Percentiles rank a stretch among this genome's conserved stretches.
These are phyloP conservation scores for Chlamydomonas applanata DNA, from an alignment of 139 green algal genomes.

Conservation along the genomic window DNA sequence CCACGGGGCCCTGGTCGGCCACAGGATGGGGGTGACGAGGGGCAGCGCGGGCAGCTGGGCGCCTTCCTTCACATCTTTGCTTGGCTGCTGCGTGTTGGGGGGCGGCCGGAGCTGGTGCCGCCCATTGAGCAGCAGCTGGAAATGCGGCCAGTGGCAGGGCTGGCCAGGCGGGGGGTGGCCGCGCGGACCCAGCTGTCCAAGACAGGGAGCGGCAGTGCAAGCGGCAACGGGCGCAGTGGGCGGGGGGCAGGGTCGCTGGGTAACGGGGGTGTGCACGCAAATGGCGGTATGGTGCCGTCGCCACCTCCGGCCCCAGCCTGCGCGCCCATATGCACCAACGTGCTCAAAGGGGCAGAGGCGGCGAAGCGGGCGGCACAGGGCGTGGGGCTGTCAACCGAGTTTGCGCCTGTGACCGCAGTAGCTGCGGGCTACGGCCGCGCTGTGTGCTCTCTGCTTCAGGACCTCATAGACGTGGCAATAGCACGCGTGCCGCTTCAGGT, in stretches of 20 bases:
- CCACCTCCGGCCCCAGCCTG: neutral
- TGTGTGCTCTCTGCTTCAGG: slow-evolving; percentile 36
- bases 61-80: slow-evolving; percentile 27
- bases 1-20: neutral
- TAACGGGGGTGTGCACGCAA: neutral
- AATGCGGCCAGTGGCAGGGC: neutral
- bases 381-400: slow-evolving; percentile 35
- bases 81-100: slow-evolving; percentile 33
- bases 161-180: too few species aligned
- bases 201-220: neutral
- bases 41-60: slow-evolving; percentile 49
- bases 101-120: slow-evolving; percentile 11
- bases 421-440: slow-evolving; percentile 33
- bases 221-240: too few species aligned
- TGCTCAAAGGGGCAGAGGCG: slow-evolving; percentile 42
- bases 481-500: neutral
- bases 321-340: slow-evolving; percentile 28
- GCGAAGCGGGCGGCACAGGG: slow-evolving; percentile 30
- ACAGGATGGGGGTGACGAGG: slow-evolving; percentile 13
- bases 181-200: neutral
- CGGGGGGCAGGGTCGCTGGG: too few species aligned
- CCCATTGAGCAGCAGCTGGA: slow-evolving; percentile 25
- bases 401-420: slow-evolving; percentile 32
- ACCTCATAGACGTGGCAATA: neutral
- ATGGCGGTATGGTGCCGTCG: neutral